Evolutionary conservation across 2,329 filamentous ascomycete genomes (phyloP).

Genomic region (Paracorniculantispora psalliotae): DNA sequence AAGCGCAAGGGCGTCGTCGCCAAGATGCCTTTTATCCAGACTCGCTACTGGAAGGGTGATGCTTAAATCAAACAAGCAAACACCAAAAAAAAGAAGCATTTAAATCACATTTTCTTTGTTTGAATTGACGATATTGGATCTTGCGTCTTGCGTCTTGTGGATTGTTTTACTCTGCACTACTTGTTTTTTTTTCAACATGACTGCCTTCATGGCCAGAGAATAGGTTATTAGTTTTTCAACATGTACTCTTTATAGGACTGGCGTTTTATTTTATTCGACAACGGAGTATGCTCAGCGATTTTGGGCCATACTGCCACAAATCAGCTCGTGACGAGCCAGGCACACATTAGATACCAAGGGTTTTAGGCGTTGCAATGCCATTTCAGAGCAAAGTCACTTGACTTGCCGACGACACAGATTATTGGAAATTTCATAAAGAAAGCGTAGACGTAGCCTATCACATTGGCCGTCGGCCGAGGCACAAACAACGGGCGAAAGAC

Average conservation of each 20-base stretch:
- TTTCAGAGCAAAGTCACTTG: background rate
- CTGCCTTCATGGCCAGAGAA: background rate
- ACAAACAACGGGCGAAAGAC: too few species aligned
- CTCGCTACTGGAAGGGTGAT: constrained; percentile 62
- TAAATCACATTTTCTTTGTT: background rate
- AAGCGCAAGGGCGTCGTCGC: constrained; percentile 68
- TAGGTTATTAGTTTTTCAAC: constrained; percentile 13
- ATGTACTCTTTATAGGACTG: constrained; percentile 12
- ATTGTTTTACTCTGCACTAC: background rate
- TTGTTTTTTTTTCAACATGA: constrained; percentile 2
- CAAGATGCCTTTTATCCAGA: constrained; percentile 85
- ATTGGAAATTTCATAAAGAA: too few species aligned
- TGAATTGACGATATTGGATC: constrained; percentile 6
- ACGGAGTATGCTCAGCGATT: background rate
- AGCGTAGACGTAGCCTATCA: too few species aligned
- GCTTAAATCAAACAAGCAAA: background rate
- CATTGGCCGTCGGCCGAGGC: too few species aligned
- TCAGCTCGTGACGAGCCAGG: background rate
- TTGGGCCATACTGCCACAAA: background rate
- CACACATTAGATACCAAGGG: constrained; percentile 4
- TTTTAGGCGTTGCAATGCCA: constrained; percentile 10
- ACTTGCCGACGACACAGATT: background rate
- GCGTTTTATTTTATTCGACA: constrained; percentile 9
- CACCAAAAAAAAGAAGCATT: background rate
- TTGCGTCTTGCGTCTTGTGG: background rate